Conservation (phyloP, 2,329 filamentous ascomycete species). For the Taxawa tesnikishii region DNA sequence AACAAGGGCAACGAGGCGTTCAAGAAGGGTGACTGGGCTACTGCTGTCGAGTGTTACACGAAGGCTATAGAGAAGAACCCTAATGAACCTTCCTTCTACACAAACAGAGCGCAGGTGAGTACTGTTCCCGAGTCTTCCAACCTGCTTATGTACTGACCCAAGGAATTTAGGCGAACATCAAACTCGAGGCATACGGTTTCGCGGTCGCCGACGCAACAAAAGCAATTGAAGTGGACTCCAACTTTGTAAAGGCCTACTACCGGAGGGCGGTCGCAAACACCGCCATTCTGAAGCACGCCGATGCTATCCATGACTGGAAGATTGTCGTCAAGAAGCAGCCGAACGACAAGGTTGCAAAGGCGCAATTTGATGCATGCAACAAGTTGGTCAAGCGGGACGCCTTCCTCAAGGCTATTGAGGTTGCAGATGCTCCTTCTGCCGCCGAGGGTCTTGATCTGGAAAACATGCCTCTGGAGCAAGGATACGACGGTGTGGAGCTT, state of each 20-base stretch:
- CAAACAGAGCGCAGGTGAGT: slow-evolving; percentile 84
- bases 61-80: slow-evolving; percentile 78
- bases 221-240: slow-evolving; percentile 78
- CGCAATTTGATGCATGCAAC: slow-evolving; percentile 86
- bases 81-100: slow-evolving; percentile 79
- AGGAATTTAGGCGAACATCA: slow-evolving; percentile 68
- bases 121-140: slow-evolving; percentile 3
- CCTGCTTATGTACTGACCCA: not conserved
- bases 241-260: slow-evolving; percentile 92
- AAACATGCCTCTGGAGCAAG: slow-evolving; percentile 66
- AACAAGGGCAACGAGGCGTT: slow-evolving; percentile 93
- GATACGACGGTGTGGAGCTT: slow-evolving; percentile 74
- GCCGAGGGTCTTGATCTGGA: slow-evolving; percentile 84
- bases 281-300: slow-evolving; percentile 77
- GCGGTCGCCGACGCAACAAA: slow-evolving; percentile 83
- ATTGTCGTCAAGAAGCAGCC: slow-evolving; percentile 80
- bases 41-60: slow-evolving; percentile 71
- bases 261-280: slow-evolving; percentile 83
- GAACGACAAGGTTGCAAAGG: slow-evolving; percentile 75
- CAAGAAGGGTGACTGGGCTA: slow-evolving; percentile 70
- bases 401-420: slow-evolving; percentile 90
- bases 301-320: slow-evolving; percentile 86
- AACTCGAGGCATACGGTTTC: slow-evolving; percentile 89
- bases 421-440: slow-evolving; percentile 83
- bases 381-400: slow-evolving; percentile 86